Conservation (phyloP, 2,329 filamentous ascomycete species). For the Xylaria sp. region DNA sequence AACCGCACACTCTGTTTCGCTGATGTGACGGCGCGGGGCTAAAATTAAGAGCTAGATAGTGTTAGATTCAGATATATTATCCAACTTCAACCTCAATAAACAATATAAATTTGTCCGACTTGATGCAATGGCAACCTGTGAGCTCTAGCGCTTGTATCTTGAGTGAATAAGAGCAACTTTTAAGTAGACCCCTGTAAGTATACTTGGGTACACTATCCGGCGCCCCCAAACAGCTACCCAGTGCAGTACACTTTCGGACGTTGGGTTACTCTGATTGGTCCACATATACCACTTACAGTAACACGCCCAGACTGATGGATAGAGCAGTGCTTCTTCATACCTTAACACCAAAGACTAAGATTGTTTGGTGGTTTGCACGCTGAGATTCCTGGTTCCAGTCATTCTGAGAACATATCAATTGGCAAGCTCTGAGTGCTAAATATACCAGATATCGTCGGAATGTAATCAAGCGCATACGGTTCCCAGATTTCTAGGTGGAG, state of each 20-base stretch:
- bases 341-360: not conserved
- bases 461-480: not conserved
- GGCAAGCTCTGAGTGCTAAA: not conserved
- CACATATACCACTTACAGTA: conserved; percentile 6
- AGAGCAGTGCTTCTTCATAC: not conserved
- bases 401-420: not conserved
- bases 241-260: not conserved
- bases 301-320: not conserved
- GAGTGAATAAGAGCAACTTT: too few relatives aligned
- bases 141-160: not conserved
- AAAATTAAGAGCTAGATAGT: not conserved
- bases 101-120: fast-evolving
- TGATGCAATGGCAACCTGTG: not conserved
- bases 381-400: not conserved
- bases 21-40: not conserved
- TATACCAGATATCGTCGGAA: not conserved
- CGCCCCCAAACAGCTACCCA: not conserved
- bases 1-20: not conserved
- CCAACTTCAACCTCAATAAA: not conserved
- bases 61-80: not conserved
- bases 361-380: too few relatives aligned
- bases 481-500: not conserved
- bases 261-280: not conserved
- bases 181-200: too few relatives aligned
- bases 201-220: not conserved